Conservation (phyloP, 257 asterid genomes). For the Anisodus acutangulus region DNA sequence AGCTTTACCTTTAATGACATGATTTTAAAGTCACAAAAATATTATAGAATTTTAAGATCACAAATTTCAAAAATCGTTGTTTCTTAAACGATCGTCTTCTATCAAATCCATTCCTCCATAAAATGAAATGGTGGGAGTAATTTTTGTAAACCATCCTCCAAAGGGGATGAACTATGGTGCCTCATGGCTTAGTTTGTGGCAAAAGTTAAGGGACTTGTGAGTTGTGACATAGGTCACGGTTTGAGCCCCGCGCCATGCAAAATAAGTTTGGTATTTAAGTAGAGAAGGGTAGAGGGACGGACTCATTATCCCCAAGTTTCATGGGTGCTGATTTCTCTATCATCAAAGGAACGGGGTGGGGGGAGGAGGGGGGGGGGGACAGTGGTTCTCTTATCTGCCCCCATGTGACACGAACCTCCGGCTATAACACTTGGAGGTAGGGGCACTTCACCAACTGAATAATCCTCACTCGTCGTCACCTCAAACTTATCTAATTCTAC, state of each 20-base stretch:
- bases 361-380: neutral
- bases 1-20: neutral
- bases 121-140: neutral
- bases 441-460: neutral
- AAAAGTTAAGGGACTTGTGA: too few relatives aligned
- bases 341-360: too few relatives aligned
- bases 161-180: neutral
- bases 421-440: neutral
- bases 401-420: neutral
- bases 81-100: neutral
- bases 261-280: too few relatives aligned
- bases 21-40: neutral
- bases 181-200: too few relatives aligned
- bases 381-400: neutral
- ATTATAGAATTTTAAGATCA: neutral
- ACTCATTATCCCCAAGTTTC: too few relatives aligned
- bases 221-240: too few relatives aligned
- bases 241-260: too few relatives aligned
- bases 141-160: neutral
- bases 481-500: neutral
- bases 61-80: neutral
- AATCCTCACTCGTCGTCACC: neutral
- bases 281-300: too few relatives aligned
- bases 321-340: too few relatives aligned
- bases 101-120: neutral